A percentile compares a stretch with the other conserved stretches of the same genome.
phyloP scores from a whole-genome alignment of 495 filamentous ascomycete genomes.

The Penicillium ucsense region DNA sequence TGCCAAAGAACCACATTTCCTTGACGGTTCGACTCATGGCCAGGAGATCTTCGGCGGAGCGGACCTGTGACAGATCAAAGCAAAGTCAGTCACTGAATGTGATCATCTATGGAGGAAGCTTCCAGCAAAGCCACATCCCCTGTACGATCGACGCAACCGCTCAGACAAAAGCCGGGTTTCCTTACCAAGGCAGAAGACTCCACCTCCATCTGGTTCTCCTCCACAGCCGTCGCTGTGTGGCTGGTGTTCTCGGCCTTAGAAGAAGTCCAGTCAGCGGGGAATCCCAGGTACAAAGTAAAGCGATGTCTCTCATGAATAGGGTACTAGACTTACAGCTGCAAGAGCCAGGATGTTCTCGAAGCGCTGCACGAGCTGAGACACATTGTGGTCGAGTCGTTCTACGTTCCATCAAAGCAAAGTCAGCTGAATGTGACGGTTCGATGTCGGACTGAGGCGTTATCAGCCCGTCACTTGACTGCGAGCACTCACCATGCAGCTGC shows the following conservation, averaged over 20 bases:
- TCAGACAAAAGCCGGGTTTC: neutral
- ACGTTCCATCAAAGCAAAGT: too few relatives aligned
- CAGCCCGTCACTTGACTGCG: neutral
- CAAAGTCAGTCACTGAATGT: neutral
- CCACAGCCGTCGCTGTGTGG: slow-evolving; percentile 42
- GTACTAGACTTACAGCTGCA: slow-evolving; percentile 34
- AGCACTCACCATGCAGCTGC: slow-evolving; percentile 26
- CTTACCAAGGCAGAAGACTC: slow-evolving; percentile 54
- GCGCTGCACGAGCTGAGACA: slow-evolving; percentile 47
- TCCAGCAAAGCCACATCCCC: neutral
- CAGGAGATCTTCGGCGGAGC: slow-evolving; percentile 56
- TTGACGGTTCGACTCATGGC: slow-evolving; percentile 54
- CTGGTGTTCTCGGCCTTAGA: slow-evolving; percentile 28
- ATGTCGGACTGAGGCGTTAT: too few relatives aligned
- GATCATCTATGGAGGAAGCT: too few relatives aligned
- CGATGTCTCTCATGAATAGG: too few relatives aligned
- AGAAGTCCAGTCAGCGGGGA: neutral
- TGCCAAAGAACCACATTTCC: slow-evolving; percentile 67
- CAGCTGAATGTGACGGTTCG: too few relatives aligned
- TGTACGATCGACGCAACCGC: too few relatives aligned
- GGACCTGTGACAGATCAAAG: slow-evolving; percentile 37
- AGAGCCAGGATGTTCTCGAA: slow-evolving; percentile 54
- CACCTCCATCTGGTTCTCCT: slow-evolving; percentile 52
- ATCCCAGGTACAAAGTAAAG: neutral
- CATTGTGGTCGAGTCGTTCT: slow-evolving; percentile 44